Base-by-base conservation (phyloP, 306 rosid species). In the Acacia melanoxylon region DNA sequence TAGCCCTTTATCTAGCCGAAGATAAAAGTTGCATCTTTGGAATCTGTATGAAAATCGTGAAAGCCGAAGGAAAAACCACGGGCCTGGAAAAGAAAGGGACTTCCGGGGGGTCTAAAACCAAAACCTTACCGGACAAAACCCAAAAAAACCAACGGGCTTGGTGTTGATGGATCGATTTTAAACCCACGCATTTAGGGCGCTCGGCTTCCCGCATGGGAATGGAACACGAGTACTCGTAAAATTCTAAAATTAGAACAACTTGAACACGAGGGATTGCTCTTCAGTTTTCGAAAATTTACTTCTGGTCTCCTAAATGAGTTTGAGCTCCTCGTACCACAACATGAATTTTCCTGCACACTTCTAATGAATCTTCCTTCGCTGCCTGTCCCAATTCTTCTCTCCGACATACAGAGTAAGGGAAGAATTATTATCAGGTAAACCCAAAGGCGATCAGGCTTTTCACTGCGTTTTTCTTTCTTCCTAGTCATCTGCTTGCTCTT, bases 361-460 rank as follows among this genome's bases (percentile, higher is more conserved):
- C 40, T 59, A 0, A 22, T 75, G 59, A 83, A 74, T 84, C 83
- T 42, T 45, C 29, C 13, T 49, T 76, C 44, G 9, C 33, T 41
- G 52, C 76, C 75, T 58, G 40, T 78, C 69, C 62, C 63, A 81
- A 81, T 78, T 82, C 74, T 58, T 87, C 54, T 20, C 54, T 74
- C 29, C 35, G 68, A 83, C 89, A 74, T 54, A 65, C 51, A 75
- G 33, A 71, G n/a, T 33, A 42, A 71, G 78, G 75, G 82, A 83
- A 80, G 61, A 79, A 13, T 40, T 42, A 52, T 27, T 40, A 3
- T 20, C 25, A 27, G 42, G 41, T 27, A 5, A 86, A 78, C 84
- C 66, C 68, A 33, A 68, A 45, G 68, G 84, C 68, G 85, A 86
- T 86, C 87, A 86, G 81, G 76, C 78, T 82, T 74, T 40, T 80